phyloP scores from a whole-genome alignment of 768 basidiomycete genomes.

The Psilocybe cyanescens region DNA sequence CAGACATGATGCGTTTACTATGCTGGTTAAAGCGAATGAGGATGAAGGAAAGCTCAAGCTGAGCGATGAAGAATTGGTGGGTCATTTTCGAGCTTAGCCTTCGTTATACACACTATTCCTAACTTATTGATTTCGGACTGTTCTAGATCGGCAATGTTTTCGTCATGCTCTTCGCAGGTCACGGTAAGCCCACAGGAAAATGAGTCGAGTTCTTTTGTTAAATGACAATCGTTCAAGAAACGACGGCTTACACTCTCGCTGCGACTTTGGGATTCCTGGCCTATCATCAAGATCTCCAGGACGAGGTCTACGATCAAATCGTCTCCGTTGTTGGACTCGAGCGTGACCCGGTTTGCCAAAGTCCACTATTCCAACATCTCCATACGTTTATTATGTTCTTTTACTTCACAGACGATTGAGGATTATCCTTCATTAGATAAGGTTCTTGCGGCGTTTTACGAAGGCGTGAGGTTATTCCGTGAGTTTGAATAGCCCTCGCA shows the following conservation, averaged over 20 bases:
- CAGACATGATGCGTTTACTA: conserved; percentile 40
- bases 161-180: conserved; percentile 59
- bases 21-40: conserved; percentile 50
- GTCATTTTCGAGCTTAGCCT: neutral
- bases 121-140: neutral
- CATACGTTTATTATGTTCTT: neutral
- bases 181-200: conserved; percentile 38
- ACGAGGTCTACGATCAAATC: conserved; percentile 52
- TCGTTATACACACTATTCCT: no score
- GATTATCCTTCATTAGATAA: conserved; percentile 45
- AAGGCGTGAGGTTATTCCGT: conserved; percentile 51
- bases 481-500: conserved; percentile 19
- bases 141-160: conserved; percentile 56
- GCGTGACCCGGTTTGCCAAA: conserved; percentile 20
- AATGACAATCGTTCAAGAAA: conserved; percentile 37
- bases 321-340: conserved; percentile 35
- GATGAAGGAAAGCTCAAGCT: conserved; percentile 45
- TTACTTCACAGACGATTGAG: conserved; percentile 34
- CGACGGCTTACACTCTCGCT: conserved; percentile 52
- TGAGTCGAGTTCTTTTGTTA: neutral
- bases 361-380: neutral
- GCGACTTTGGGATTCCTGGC: conserved; percentile 51
- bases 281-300: conserved; percentile 48
- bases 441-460: conserved; percentile 46
- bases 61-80: conserved; percentile 45